Evolutionary conservation across 345 rosid species (phyloP).

Genomic region (Gossypium bickii): DNA sequence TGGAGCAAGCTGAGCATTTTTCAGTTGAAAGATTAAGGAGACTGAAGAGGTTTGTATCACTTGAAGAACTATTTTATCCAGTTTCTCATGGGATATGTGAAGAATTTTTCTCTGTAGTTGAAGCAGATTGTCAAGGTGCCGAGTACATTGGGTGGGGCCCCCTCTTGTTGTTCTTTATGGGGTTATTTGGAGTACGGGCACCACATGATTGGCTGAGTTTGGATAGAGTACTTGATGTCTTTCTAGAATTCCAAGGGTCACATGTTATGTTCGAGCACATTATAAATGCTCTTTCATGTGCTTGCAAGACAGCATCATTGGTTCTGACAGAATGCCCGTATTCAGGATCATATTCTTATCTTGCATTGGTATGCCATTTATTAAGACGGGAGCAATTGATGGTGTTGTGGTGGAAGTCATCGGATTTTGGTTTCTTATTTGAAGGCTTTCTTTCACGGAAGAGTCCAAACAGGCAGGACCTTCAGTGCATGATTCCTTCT

Average conservation of each 20-base stretch:
- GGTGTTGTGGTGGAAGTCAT: constrained; percentile 81
- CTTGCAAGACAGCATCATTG: constrained; percentile 69
- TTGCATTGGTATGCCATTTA: constrained; percentile 81
- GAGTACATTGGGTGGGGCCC: constrained; percentile 82
- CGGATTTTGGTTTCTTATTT: constrained; percentile 66
- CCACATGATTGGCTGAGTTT: constrained; percentile 73
- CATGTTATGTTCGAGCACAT: constrained; percentile 54
- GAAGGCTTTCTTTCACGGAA: constrained; percentile 82
- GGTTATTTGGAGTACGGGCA: constrained; percentile 56
- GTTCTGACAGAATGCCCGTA: constrained; percentile 79
- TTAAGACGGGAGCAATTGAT: constrained; percentile 68
- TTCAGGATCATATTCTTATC: constrained; percentile 86
- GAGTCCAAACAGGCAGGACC: constrained; percentile 77
- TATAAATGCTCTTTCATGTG: constrained; percentile 64
- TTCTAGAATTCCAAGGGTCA: constrained; percentile 61
- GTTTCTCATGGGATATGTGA: constrained; percentile 65
- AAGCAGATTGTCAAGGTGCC: constrained; percentile 42
- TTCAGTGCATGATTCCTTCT: constrained; percentile 78
- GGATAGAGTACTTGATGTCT: constrained; percentile 62
- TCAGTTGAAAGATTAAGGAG: constrained; percentile 55
- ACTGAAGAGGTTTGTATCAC: constrained; percentile 67
- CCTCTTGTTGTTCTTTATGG: constrained; percentile 72
- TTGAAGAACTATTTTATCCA: constrained; percentile 70
- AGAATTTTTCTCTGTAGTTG: constrained; percentile 59
- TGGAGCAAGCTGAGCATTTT: constrained; percentile 53